A percentile compares a stretch with the other conserved stretches of the same genome.
Conservation (phyloP, 805 yeast species). For the Candida sphagnicola region DNA sequence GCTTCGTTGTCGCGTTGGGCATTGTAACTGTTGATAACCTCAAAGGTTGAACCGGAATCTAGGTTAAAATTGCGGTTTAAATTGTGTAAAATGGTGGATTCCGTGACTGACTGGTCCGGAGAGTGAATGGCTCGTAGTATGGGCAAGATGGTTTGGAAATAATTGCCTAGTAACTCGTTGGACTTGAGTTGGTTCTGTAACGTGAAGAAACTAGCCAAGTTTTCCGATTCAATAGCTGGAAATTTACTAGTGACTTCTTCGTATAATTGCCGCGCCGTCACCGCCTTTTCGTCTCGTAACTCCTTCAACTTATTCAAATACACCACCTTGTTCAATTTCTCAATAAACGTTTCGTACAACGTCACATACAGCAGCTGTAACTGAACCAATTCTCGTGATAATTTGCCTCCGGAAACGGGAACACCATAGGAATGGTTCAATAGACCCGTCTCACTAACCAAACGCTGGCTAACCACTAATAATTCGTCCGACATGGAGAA, state of each 20-base stretch:
- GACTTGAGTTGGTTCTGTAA: constrained; percentile 21
- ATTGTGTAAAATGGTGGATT: constrained; percentile 18
- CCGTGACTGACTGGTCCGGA: constrained; percentile 22
- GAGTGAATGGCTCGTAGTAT: constrained; percentile 32
- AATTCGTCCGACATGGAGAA: neutral
- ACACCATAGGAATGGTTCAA: constrained; percentile 29
- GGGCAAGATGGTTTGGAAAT: constrained; percentile 27
- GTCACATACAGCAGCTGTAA: constrained; percentile 25
- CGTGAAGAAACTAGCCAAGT: constrained; percentile 15
- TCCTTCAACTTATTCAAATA: constrained; percentile 23
- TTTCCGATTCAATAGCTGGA: constrained; percentile 8
- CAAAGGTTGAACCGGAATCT: constrained; percentile 12
- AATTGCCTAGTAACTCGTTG: constrained; percentile 18
- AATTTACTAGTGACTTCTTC: constrained; percentile 10
- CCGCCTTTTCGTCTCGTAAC: constrained; percentile 12
- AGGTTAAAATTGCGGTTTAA: constrained; percentile 17
- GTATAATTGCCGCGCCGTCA: constrained; percentile 13
- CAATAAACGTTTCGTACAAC: constrained; percentile 19
- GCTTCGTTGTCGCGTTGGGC: constrained; percentile 3
- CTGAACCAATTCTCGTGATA: constrained; percentile 5
- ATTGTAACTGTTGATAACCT: constrained; percentile 11
- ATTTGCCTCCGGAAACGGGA: constrained; percentile 13
- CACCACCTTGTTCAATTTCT: constrained; percentile 22
- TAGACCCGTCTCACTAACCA: neutral
- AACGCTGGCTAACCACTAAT: neutral